Base-by-base conservation (phyloP, 805 yeast species). In the Deakozyma indianensis region DNA sequence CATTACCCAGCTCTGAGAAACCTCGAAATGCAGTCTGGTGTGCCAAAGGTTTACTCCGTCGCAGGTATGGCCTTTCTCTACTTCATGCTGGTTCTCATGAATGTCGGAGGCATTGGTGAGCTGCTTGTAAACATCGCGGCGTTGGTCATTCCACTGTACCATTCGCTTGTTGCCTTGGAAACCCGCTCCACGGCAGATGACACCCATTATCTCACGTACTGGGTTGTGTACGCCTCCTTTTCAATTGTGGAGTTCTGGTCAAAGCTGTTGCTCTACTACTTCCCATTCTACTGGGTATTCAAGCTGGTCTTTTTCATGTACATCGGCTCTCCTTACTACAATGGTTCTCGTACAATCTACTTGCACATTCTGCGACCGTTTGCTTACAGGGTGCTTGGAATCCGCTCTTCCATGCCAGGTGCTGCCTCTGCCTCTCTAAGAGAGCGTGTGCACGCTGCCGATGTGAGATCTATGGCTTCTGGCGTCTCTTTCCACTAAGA, bases 201-300 rank as follows among this genome's bases (percentile, higher is more conserved):
- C 65, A 78, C 92, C 42, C 80, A 82, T 62, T 76, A 84, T 61
- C 75, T 92, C 43, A 84, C 96, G 14, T 92, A 92, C 72, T 92
- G 98, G 98, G 96, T 92, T 48, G 95, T 92, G n/a, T 92, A 84
- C 61, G 95, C 96, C 15, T 78, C 80, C 56, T 76, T 92, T 69
- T 85, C 80, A 63, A 88, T 92, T 45, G 62, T 86, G 57, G 99
- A 92, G 70, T 92, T 86, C 74, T 92, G 96, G 97, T 80, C 95
- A 45, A 77, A 78, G 58, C 82, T 96, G 29, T 81, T 92, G 56
- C 72, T 90, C 48, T 87, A 87, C 74, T 85, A 96, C 94, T 67
- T 92, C 54, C 98, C 99, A 58, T 87, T 92, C 62, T 92, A 92
- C 74, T 92, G 88, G 78, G 77, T 92, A 59, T 73, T 92, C 71